Evolutionary conservation across 148 eudicot genomes (phyloP).

Genomic region (Polygonum maritimum): DNA sequence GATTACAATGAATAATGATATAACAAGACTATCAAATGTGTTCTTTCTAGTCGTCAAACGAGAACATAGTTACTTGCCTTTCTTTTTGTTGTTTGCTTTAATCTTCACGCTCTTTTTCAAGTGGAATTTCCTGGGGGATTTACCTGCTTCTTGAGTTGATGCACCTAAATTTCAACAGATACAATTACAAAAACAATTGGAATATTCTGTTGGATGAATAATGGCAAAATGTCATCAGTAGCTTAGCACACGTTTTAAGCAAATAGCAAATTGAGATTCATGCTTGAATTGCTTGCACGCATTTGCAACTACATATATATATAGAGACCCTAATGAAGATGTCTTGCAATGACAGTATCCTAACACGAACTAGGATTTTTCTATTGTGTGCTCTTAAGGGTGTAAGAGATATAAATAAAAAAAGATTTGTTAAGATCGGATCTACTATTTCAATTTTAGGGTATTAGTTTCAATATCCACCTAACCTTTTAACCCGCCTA

Average conservation of each 20-base stretch:
- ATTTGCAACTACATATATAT: background rate
- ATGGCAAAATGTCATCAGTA: background rate
- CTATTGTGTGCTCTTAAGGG: too few species aligned
- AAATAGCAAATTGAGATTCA: too few species aligned
- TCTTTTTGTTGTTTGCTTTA: conserved; percentile 45
- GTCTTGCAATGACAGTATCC: too few species aligned
- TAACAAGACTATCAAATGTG: background rate
- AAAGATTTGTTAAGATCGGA: too few species aligned
- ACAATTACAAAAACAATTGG: background rate
- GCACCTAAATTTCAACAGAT: conserved; percentile 26
- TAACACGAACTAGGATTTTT: too few species aligned
- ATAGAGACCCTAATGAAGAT: too few species aligned
- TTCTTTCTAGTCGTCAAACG: background rate
- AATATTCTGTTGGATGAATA: background rate
- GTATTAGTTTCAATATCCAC: too few species aligned
- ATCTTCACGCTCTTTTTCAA: conserved; percentile 69
- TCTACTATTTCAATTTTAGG: too few species aligned
- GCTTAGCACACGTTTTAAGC: too few species aligned
- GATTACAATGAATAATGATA: too few species aligned
- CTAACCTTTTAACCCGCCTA: too few species aligned
- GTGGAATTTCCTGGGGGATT: conserved; percentile 38
- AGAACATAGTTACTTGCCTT: conserved; percentile 26
- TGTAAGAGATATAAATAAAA: too few species aligned
- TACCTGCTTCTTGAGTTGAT: conserved; percentile 35
- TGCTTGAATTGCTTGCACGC: background rate